Percentiles rank a stretch among this genome's conserved stretches.
Evolutionary conservation across 1,284 basidiomycete species (phyloP).

Genomic region (Pseudomicrostroma phylloplanum): DNA sequence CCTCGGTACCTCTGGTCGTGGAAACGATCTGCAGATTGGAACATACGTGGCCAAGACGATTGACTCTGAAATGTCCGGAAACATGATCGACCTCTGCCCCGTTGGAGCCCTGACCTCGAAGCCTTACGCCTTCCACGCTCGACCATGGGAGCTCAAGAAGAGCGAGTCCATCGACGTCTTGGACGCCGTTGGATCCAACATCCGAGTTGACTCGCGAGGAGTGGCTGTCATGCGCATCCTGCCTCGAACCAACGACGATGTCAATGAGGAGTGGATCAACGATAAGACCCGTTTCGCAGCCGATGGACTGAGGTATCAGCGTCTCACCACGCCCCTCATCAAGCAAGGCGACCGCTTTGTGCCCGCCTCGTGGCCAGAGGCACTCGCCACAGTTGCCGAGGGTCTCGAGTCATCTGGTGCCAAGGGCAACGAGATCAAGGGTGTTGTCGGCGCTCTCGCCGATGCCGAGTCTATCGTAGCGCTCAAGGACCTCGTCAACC

Average conservation of each 20-base stretch:
- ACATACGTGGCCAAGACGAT: constrained; percentile 97
- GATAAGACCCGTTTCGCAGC: constrained; percentile 97
- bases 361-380: constrained; percentile 85
- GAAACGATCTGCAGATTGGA: constrained; percentile 97
- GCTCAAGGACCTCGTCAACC: constrained; percentile 88
- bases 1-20: constrained; percentile 90
- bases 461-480: constrained; percentile 91
- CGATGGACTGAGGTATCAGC: constrained; percentile 92
- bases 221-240: constrained; percentile 96
- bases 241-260: constrained; percentile 90
- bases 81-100: constrained; percentile 88
- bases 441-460: constrained; percentile 82
- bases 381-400: constrained; percentile 69
- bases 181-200: constrained; percentile 96
- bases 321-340: constrained; percentile 83
- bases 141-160: constrained; percentile 98
- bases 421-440: constrained; percentile 90
- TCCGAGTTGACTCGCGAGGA: constrained; percentile 90
- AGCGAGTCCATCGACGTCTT: constrained; percentile 96
- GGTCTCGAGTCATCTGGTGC: constrained; percentile 77
- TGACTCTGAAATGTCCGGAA: constrained; percentile 95
- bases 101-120: constrained; percentile 97
- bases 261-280: constrained; percentile 99
- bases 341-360: constrained; percentile 90
- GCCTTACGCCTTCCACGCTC: constrained; percentile 92